Evolutionary conservation across 164 flowering plant genomes (phyloP), one percentile per base, ranked within the genome.

Genomic region (Sextonia rubra): DNA sequence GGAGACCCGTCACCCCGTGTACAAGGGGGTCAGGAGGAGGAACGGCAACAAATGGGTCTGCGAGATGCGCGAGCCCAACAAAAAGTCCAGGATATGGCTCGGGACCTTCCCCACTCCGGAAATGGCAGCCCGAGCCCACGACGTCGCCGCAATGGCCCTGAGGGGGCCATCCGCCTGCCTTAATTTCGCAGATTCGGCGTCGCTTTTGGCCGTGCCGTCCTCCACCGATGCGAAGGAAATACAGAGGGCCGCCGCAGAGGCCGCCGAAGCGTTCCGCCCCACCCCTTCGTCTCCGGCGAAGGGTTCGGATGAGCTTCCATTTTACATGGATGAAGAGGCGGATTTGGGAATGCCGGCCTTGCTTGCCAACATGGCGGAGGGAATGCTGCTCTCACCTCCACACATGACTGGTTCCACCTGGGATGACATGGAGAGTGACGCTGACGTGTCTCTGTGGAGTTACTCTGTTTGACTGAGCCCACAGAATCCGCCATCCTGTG

Each of bases 1-100:
- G 74, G 95, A 90, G 81, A 90, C 95, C 0, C 71, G 94, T 18
- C 94, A 90, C 82, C 91, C 94, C 12, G 85, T 90, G 7, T 90
- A 82, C 77, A 74, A 90, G 3, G 92, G 94, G 0, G 90, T 90
- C 0, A 47, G 94, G 44, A 68, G 78, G 75, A 66, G 93, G 77
- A 78, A 83, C 7, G 69, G 44, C 14, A 25, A 72, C 66, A 89
- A 82, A 73, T 87, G 91, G 91, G 91, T 87, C 0, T 83, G 88
- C 29, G 91, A 87, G 69, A 60, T 87, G 1, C 76, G 93, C 8
- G 88, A 85, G 69, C 93, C 93, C 0, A 82, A 83, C 48, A 83
- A 82, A 74, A 80, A 87, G 73, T 4, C 85, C 0, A 71, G 92
- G 22, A 83, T 88, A 2, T 88, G 92, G 90, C 83, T 88, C 0